A percentile compares a stretch with the other conserved stretches of the same genome.
Conservation (phyloP, 139 green algal genomes). For the Coelastrella sp. region DNA sequence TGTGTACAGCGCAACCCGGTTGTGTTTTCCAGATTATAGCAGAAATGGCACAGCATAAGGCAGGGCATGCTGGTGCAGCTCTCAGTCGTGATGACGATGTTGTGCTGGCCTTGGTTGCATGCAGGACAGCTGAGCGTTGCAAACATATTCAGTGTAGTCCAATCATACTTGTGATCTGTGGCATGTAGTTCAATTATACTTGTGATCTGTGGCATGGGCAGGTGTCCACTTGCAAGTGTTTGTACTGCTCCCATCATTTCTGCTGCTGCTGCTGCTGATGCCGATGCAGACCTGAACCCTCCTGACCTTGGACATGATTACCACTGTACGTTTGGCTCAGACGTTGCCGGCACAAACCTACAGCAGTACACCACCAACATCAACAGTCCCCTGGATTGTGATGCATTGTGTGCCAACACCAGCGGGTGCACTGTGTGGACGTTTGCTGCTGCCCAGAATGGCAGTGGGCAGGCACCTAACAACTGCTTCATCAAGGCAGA, state of each 20-base stretch:
- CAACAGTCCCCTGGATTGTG: background rate
- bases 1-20: background rate
- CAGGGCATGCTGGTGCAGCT: too few species aligned
- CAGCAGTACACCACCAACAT: constrained; percentile 6
- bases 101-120: too few species aligned
- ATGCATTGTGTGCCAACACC: background rate
- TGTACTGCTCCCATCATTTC: background rate
- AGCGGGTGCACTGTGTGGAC: constrained; percentile 4
- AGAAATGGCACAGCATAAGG: background rate
- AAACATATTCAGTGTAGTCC: background rate
- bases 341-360: constrained; percentile 38
- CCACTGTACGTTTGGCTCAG: constrained; percentile 24
- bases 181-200: too few species aligned
- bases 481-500: constrained; percentile 43
- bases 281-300: background rate
- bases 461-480: background rate
- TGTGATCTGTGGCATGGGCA: too few species aligned
- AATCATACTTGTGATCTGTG: too few species aligned
- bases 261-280: constrained; percentile 1
- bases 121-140: background rate
- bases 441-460: constrained; percentile 8
- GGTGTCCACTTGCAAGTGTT: background rate
- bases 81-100: background rate
- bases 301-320: too few species aligned
- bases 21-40: background rate